Evolutionary conservation across 164 flowering plant genomes (phyloP), one percentile per base, ranked within the genome.

Genomic region (Liriodendron chinense): DNA sequence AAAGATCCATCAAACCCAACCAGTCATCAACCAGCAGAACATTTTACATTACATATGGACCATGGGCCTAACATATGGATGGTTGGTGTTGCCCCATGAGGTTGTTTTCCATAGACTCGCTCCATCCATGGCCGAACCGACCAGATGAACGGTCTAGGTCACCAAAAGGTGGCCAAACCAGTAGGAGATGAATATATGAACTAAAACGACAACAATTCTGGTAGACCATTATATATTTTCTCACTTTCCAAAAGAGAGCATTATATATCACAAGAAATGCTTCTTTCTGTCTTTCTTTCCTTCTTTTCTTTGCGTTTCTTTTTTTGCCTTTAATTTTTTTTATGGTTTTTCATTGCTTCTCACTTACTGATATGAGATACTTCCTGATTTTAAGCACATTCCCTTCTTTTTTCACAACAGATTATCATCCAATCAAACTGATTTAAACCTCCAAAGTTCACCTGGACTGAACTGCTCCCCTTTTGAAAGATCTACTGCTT

Each of bases 391-490:
- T 8, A 53, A 16, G 18, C 59, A 16, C 12, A 53, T 12, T 53
- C 18, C 13, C 59, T 16, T 53, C 20, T 53, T 53, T 53, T 16
- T 53, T 53, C 13, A 7, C 59, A 1, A 16, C 59, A 53, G 18
- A 53, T 53, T 10, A 16, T 16, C 9, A 53, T 12, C 13, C 13
- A 53, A 53, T 10, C 7, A 28, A 56, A 53, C 23, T 53, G 9
- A 21, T 9, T 53, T n/a, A 72, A 22, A 9, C 1, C 1, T 69
- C 34, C 18, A 49, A 63, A 71, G 10, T 22, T 73, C 74, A 91
- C 95, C 95, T 80, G 92, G 79, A 77, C 75, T 81, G 53, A 77
- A 83, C 25, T 88, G 89, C 80, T 89, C 92, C 72, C 89, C 87
- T 79, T 84, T 87, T 22, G 10, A 3, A 72, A 88, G 86, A 78